Evolutionary conservation across 2,329 filamentous ascomycete species (phyloP), one percentile per base, ranked within the genome.

Genomic region (Ceratocystis papillata): DNA sequence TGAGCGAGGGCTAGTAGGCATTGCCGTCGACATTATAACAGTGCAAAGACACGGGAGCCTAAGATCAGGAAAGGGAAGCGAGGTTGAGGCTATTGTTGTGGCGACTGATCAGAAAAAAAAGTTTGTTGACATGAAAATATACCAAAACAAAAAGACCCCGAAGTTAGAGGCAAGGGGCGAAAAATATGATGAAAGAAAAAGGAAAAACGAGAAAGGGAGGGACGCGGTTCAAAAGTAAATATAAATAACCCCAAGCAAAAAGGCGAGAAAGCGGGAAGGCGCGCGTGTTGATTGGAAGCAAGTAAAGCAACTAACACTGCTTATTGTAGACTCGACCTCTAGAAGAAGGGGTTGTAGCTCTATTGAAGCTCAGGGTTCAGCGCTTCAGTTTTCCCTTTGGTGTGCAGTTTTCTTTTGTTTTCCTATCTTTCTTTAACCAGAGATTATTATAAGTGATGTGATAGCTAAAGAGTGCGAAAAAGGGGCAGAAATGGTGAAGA

Each of bases 61-160:
- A 30, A 55, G 20, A 55, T 1, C 22, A 30, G 20, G 25, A 12
- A 55, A 55, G 10, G 6, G 5, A 25, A 25, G 50, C 7, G 8
- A 55, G 25, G 55, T 17, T 59, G 25, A 41, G 37, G 37, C 55
- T 33, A 30, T 59, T 59, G 28, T 59, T 59, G 55, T 59, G 55
- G n/a, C 20, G 46, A n/a, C 5, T 55, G 25, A 4, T 4, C 33
- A 12, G 20, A 28, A 59, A 28, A 59, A 33, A 33, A 7, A 37
- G 2, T n/a, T 15, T 25, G 28, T 59, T 10, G 28, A n/a, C 25
- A 25, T 53, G 15, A 22, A n/a, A 53, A 25, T 17, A 25, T 5
- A 12, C 8, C 20, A 25, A 53, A 53, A 20, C 17, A 15, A 4
- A 41, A 20, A 20, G 3, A 10, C 1, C 10, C 37, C 25, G 30